These are phyloP conservation scores for Alternaria incomplexa DNA, from an alignment of 2,329 filamentous ascomycete genomes.

Conservation along the genomic window DNA sequence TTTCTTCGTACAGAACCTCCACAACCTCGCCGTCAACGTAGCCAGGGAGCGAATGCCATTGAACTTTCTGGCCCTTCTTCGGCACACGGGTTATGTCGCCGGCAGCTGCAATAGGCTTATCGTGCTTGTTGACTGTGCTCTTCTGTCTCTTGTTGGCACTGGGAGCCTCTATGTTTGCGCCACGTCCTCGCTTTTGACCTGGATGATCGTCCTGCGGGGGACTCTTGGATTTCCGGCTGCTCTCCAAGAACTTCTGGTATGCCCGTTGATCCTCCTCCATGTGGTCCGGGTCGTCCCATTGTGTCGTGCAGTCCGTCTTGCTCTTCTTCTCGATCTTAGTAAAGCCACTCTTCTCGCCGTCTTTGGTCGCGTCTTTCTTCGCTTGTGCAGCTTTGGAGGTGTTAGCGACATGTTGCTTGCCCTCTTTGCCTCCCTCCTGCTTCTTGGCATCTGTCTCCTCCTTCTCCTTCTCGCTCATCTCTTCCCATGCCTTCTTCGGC, in stretches of 20 bases:
- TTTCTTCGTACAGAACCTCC: constrained; percentile 50
- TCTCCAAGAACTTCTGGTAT: constrained; percentile 37
- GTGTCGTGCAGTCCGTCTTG: constrained; percentile 38
- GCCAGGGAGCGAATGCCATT: constrained; percentile 51
- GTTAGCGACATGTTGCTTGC: constrained; percentile 10
- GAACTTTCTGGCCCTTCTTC: constrained; percentile 50
- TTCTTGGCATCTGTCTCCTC: constrained; percentile 54
- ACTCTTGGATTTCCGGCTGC: constrained; percentile 13
- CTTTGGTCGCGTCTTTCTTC: constrained; percentile 3
- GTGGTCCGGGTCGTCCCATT: constrained; percentile 41
- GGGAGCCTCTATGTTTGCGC: constrained; percentile 27
- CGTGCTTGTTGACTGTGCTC: constrained; percentile 22
- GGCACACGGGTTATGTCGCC: constrained; percentile 51
- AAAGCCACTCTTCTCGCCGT: background rate
- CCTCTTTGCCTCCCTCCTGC: constrained; percentile 50
- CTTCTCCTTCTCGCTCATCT: constrained; percentile 49
- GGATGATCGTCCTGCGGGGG: constrained; percentile 4
- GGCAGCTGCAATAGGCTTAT: constrained; percentile 23
- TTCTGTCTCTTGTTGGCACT: constrained; percentile 49
- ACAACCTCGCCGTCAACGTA: constrained; percentile 52
- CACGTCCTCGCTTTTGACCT: constrained; percentile 35
- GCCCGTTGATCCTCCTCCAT: constrained; percentile 31
- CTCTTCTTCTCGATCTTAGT: constrained; percentile 26
- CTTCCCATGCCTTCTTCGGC: constrained; percentile 57
- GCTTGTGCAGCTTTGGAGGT: constrained; percentile 2